Evolutionary conservation across 345 rosid genomes (phyloP).

Genomic region (Sonneratia caseolaris): DNA sequence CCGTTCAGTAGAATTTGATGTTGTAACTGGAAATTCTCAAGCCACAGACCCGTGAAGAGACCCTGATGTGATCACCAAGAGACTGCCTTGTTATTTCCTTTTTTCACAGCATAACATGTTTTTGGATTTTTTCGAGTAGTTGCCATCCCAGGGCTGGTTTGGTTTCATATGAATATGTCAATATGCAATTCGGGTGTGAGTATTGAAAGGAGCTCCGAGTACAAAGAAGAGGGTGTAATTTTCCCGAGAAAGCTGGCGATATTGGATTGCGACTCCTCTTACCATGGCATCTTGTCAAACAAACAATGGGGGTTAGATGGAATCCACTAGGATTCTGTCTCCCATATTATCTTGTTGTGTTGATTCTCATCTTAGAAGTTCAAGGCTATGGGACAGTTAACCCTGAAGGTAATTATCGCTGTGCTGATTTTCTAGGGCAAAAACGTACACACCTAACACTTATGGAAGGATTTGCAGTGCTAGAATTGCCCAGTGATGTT

Average conservation of each 20-base stretch:
- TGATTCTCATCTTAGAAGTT: slow-evolving; percentile 32
- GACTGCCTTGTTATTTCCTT: slow-evolving; percentile 15
- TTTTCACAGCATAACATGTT: slow-evolving; percentile 18
- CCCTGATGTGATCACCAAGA: slow-evolving; percentile 32
- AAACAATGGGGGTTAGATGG: slow-evolving; percentile 77
- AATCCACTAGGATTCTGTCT: slow-evolving; percentile 48
- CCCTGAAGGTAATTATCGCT: slow-evolving; percentile 43
- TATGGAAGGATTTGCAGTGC: too few relatives aligned
- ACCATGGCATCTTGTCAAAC: slow-evolving; percentile 25
- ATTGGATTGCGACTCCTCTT: slow-evolving; percentile 34
- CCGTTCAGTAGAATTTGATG: slow-evolving; percentile 13
- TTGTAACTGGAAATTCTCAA: not conserved
- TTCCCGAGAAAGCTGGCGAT: slow-evolving; percentile 52
- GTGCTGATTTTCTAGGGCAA: too few relatives aligned
- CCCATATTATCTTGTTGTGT: slow-evolving; percentile 33
- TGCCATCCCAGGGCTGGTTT: slow-evolving; percentile 1
- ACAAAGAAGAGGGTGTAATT: not conserved
- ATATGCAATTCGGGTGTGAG: not conserved
- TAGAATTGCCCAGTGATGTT: too few relatives aligned
- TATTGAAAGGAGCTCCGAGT: not conserved
- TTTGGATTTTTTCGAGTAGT: not conserved
- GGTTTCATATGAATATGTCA: not conserved
- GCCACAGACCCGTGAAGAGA: slow-evolving; percentile 17
- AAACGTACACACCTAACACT: too few relatives aligned
- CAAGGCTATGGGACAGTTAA: slow-evolving; percentile 37